Conservation (phyloP, 1,284 basidiomycete genomes). For the Inonotus obliquus region DNA sequence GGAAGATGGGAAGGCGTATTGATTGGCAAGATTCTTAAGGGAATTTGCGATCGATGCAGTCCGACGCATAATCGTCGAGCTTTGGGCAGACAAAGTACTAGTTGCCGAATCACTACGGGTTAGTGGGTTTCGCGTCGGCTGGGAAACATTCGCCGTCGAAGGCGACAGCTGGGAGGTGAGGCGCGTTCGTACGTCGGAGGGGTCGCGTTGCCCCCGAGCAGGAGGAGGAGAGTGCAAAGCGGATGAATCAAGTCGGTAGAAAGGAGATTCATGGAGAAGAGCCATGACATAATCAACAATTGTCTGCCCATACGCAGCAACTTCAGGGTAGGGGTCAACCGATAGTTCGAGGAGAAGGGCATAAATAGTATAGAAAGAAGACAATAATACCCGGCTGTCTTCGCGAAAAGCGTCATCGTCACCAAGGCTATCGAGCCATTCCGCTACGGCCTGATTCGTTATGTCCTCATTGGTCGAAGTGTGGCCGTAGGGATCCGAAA, state of each 20-base stretch:
- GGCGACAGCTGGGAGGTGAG: slow-evolving; percentile 49
- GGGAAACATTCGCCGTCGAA: slow-evolving; percentile 33
- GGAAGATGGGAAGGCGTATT: slow-evolving; percentile 58
- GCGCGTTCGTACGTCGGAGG: slow-evolving; percentile 39
- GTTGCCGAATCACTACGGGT: slow-evolving; percentile 59
- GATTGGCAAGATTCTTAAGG: slow-evolving; percentile 71
- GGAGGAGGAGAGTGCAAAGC: slow-evolving; percentile 54
- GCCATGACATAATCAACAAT: slow-evolving; percentile 93
- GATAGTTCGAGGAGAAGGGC: slow-evolving; percentile 88
- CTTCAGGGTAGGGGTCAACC: slow-evolving; percentile 90
- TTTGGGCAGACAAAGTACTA: slow-evolving; percentile 51
- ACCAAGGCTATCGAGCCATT: slow-evolving; percentile 68
- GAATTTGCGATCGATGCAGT: slow-evolving; percentile 84
- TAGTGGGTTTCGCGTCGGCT: slow-evolving; percentile 36
- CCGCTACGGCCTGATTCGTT: slow-evolving; percentile 63
- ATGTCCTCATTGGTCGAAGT: slow-evolving; percentile 47
- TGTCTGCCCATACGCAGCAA: slow-evolving; percentile 86
- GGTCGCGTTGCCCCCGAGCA: slow-evolving; percentile 31
- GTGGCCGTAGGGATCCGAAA: slow-evolving; percentile 31
- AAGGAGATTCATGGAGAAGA: slow-evolving; percentile 83
- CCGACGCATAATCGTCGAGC: slow-evolving; percentile 66
- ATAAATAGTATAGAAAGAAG: slow-evolving; percentile 92
- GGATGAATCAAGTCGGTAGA: slow-evolving; percentile 66
- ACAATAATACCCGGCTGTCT: slow-evolving; percentile 80
- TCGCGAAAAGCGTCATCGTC: slow-evolving; percentile 67